Evolutionary conservation across 2,329 filamentous ascomycete species (phyloP), one percentile per base, ranked within the genome.

Genomic region (Arthrobotrys conoides): DNA sequence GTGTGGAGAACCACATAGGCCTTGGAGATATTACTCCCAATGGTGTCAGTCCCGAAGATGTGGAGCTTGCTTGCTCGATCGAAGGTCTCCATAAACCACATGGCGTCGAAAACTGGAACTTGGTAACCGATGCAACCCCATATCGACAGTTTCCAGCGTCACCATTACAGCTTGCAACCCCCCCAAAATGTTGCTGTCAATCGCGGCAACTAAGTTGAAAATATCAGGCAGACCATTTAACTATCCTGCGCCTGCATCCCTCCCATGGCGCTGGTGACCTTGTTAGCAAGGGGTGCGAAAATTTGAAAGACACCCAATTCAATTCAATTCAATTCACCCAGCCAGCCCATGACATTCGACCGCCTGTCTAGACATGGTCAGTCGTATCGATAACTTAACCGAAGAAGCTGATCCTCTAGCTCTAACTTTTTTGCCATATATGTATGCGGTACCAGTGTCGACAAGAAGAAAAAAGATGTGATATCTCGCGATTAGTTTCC

Each of bases 91-190:
- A 66, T 73, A 73, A 73, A 73, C 61, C 63, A 66, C 63, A 66
- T 66, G 61, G 61, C 61, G 27, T 65, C 22, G 51, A 73, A 44
- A 38, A 49, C 36, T 61, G 61, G 61, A 73, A 73, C 70, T 73
- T 75, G 71, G 64, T 75, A 65, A 65, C 46, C 59, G 69, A 78
- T 78, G 68, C 68, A 78, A 78, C 75, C 68, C 59, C 68, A 46
- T 65, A 67, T 55, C 38, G 33, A 49, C 46, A 18, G 38, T 51
- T 67, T 48, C 14, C 59, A 66, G 22, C 69, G 48, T 72, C 69
- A 59, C 41, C 18, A 57, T 67, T 61, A 63, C 53, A 20, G 33
- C 63, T 10, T 63, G 55, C 55, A 49, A 33, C 38, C 51, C 53
- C 66, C 48, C 46, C 46, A 38, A 36, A 65, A 65, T 33, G 53